Evolutionary conservation across 2,329 filamentous ascomycete genomes (phyloP), one percentile per base, ranked within the genome.

Genomic region (Calonectria pteridis): DNA sequence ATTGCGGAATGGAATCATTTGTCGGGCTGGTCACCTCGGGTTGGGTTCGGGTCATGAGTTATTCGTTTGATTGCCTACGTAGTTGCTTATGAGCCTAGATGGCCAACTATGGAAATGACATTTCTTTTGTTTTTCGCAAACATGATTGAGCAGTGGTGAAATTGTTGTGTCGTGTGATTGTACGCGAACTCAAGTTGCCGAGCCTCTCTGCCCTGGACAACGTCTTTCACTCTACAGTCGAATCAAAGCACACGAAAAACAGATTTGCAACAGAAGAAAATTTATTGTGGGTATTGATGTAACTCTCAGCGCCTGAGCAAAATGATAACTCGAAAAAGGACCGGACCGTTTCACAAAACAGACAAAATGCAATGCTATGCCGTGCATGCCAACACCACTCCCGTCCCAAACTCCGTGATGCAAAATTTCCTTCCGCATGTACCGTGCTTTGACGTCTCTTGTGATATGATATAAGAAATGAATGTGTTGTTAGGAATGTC

Each of bases 1-100:
- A 85, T 87, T 80, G 93, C 91, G 69, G 91, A 89, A 77, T 75
- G 72, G 77, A 67, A 75, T 66, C 74, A 79, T 78, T 75, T 68
- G 63, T 65, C 65, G 65, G 75, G 74, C 70, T 75, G 71, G 75
- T 69, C 64, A 58, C 62, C 73, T 76, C 69, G 74, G 76, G 73
- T 78, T 73, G 74, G 77, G 75, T 79, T 79, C 73, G 68, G 71
- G 70, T 67, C 67, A 55, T 62, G 67, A 65, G 76, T 69, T 78
- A 50, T 65, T 58, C 43, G 31, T 63, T 67, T 65, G 37, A 40
- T 59, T 51, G 65, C 49, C 37, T 69, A 65, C 49, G 31, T 69
- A 53, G 40, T 26, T 69, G 18, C 77, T 78, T 76, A 73, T 71
- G 75, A 76, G 63, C 68, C 75, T 46, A 77, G 59, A 73, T 53